Evolutionary conservation across 2,329 filamentous ascomycete genomes (phyloP).

Genomic region (Xylariaceae sp.): DNA sequence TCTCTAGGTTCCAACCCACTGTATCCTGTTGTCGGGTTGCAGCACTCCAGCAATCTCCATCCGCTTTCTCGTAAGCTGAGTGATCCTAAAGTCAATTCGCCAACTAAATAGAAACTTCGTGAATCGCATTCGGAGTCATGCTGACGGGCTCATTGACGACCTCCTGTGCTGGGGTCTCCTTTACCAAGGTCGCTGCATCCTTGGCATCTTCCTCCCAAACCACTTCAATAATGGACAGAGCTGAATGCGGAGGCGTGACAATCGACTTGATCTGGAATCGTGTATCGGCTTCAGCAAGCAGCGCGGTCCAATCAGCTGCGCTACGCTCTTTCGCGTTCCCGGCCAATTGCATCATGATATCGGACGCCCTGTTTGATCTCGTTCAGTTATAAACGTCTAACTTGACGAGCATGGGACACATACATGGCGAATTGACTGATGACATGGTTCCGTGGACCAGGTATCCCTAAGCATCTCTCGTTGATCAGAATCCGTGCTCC

Average conservation of each 20-base stretch:
- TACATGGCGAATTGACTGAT: conserved; percentile 4
- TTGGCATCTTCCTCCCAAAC: conserved; percentile 4
- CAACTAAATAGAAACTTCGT: too few relatives aligned
- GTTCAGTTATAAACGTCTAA: not conserved
- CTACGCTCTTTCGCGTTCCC: conserved; percentile 14
- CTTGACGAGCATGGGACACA: conserved; percentile 3
- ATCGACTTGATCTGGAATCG: conserved; percentile 8
- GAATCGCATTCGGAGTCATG: too few relatives aligned
- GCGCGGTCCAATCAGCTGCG: conserved; percentile 8
- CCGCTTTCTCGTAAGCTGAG: too few relatives aligned
- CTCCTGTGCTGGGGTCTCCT: too few relatives aligned
- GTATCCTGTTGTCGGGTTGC: too few relatives aligned
- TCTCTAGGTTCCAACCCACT: too few relatives aligned
- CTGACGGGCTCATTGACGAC: too few relatives aligned
- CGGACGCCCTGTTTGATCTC: conserved; percentile 4
- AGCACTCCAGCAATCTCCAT: too few relatives aligned
- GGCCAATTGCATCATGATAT: conserved; percentile 11
- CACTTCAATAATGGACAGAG: conserved; percentile 10
- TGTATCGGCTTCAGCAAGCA: conserved; percentile 9
- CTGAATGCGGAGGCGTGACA: conserved; percentile 8
- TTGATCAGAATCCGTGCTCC: conserved; percentile 9
- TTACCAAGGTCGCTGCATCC: too few relatives aligned
- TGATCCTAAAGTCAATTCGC: too few relatives aligned
- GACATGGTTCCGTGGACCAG: conserved; percentile 1
- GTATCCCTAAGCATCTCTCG: conserved; percentile 5